These are phyloP conservation scores for Herpetomonas samuelpessoai DNA, from an alignment of 208 protist species.

Conservation along the genomic window DNA sequence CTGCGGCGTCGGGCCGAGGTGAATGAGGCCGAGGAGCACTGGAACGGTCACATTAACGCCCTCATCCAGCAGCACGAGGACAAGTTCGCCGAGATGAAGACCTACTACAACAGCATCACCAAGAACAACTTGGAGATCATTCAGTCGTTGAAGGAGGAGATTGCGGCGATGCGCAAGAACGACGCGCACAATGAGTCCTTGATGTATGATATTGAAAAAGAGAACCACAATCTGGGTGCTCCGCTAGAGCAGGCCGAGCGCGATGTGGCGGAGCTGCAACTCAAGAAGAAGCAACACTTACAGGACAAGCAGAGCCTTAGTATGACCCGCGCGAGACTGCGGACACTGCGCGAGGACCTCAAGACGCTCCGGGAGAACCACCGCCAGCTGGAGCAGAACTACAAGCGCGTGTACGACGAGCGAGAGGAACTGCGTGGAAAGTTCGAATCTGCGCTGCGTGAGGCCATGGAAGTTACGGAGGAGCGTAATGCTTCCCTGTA, in stretches of 20 bases:
- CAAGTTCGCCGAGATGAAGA: conserved; percentile 96
- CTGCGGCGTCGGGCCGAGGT: conserved; percentile 92
- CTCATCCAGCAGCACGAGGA: conserved; percentile 95
- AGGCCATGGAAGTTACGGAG: conserved; percentile 82
- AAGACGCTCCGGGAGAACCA: conserved; percentile 85
- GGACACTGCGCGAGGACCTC: conserved; percentile 80
- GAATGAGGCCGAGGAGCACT: conserved; percentile 94
- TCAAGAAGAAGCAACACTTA: conserved; percentile 92
- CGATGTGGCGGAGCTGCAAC: conserved; percentile 88
- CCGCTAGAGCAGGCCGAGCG: conserved; percentile 91
- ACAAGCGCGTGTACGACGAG: conserved; percentile 88
- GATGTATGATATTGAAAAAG: conserved; percentile 97
- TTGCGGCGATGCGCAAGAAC: conserved; percentile 94
- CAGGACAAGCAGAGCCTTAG: conserved; percentile 94
- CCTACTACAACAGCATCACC: conserved; percentile 98
- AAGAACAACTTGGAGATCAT: conserved; percentile 98
- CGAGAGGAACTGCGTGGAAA: conserved; percentile 92
- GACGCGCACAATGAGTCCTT: conserved; percentile 95
- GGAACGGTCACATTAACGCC: conserved; percentile 96
- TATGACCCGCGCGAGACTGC: conserved; percentile 75
- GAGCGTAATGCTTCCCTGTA: conserved; percentile 84
- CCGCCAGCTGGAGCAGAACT: conserved; percentile 86
- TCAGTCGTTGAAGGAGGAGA: conserved; percentile 95
- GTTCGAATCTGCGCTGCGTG: conserved; percentile 91
- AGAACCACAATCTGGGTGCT: conserved; percentile 94